These are phyloP conservation scores for Penicillium dipodomyicola DNA, from an alignment of 495 filamentous ascomycete genomes.

Conservation along the genomic window DNA sequence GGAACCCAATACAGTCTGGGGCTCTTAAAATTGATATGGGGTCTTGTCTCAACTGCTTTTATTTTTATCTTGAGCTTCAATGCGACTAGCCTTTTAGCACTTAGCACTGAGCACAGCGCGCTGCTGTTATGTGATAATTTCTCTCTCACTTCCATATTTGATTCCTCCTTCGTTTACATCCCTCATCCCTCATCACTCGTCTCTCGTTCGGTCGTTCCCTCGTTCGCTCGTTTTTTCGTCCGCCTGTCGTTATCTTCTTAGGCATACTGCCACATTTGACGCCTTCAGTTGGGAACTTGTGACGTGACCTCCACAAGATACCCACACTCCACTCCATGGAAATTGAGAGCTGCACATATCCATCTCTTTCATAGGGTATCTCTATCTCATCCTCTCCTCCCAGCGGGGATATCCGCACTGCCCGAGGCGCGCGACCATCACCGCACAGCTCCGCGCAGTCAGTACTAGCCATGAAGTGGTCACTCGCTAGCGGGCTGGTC, in stretches of 20 bases:
- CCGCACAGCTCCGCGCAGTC: background rate
- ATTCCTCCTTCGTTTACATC: conserved; percentile 1
- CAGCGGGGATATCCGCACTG: background rate
- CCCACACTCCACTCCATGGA: background rate
- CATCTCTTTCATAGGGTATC: background rate
- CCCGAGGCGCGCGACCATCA: background rate
- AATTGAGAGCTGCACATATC: background rate
- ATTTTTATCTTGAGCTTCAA: conserved; percentile 14
- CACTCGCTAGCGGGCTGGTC: conserved; percentile 29
- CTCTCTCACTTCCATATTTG: background rate
- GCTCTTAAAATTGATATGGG: conserved; percentile 3
- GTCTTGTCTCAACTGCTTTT: conserved; percentile 11
- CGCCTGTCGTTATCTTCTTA: background rate
- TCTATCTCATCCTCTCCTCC: background rate
- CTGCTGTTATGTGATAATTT: conserved; percentile 1
- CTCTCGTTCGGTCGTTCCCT: background rate
- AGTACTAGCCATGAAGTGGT: conserved; percentile 34
- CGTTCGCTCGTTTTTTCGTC: no score
- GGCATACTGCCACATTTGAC: background rate
- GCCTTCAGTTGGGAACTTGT: background rate
- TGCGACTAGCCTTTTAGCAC: conserved; percentile 8
- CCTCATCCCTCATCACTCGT: background rate
- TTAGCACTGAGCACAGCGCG: background rate
- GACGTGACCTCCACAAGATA: background rate
- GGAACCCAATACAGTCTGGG: background rate